Conservation (phyloP, 2,329 filamentous ascomycete genomes). For the Escovopsis sp. region DNA sequence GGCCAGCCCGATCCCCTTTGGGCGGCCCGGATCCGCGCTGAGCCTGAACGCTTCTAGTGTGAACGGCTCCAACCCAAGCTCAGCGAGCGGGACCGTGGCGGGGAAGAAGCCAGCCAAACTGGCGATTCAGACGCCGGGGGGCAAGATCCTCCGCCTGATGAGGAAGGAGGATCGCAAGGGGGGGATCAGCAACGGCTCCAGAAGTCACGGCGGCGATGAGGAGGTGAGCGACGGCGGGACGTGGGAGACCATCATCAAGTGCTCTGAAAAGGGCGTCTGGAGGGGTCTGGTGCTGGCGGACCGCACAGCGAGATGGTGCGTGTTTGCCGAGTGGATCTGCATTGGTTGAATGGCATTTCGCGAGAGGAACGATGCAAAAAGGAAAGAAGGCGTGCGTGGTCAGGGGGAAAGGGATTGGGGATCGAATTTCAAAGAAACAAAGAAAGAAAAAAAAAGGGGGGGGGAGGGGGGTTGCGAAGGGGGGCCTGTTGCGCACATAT, state of each 20-base stretch:
- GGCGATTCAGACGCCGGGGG: slow-evolving; percentile 83
- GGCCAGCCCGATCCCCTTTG: slow-evolving; percentile 45
- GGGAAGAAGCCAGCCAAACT: slow-evolving; percentile 83
- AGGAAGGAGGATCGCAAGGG: slow-evolving; percentile 58
- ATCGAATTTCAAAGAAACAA: no score
- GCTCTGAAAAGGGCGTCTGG: slow-evolving; percentile 69
- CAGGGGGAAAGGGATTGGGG: neutral
- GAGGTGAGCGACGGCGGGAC: slow-evolving; percentile 54
- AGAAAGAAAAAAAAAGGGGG: no score
- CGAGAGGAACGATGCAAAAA: neutral
- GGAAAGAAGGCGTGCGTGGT: neutral
- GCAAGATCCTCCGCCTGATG: slow-evolving; percentile 84
- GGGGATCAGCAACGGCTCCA: slow-evolving; percentile 28
- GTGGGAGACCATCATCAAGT: slow-evolving; percentile 88
- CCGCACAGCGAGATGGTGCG: slow-evolving; percentile 73
- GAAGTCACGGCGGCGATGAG: slow-evolving; percentile 31
- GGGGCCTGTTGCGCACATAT: neutral
- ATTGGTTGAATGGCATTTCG: slow-evolving; percentile 15
- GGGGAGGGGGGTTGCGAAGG: neutral
- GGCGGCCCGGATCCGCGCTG: slow-evolving; percentile 46
- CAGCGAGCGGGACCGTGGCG: slow-evolving; percentile 35
- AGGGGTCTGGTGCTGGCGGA: slow-evolving; percentile 70
- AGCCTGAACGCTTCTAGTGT: slow-evolving; percentile 47
- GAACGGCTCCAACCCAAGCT: slow-evolving; percentile 42
- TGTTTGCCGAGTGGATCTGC: slow-evolving; percentile 80